A percentile compares a stretch with the other conserved stretches of the same genome.
phyloP scores from a whole-genome alignment of 2,329 filamentous ascomycete species.

The Pseudogymnoascus verrucosus region DNA sequence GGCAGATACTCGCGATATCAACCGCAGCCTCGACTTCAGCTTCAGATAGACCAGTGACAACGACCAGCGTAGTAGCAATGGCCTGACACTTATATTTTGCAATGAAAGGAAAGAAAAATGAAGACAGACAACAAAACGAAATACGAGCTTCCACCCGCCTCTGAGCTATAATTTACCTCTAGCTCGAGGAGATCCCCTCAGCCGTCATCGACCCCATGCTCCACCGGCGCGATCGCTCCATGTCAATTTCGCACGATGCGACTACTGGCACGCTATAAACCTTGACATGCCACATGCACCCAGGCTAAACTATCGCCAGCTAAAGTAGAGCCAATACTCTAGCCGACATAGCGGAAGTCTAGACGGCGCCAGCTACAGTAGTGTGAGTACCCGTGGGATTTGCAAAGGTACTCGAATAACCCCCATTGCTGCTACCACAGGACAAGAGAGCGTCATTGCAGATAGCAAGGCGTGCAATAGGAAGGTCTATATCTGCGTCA shows the following conservation, averaged over 20 bases:
- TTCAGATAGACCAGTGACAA: not conserved
- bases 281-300: not conserved
- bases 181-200: not conserved
- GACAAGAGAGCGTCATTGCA: not conserved
- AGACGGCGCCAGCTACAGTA: not conserved
- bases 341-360: not conserved
- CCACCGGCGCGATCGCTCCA: not conserved
- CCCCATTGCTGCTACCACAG: not conserved
- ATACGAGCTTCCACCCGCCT: not conserved
- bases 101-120: not conserved
- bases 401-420: not conserved
- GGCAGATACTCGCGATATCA: not conserved
- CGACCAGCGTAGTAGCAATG: not conserved
- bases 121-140: not conserved
- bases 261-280: slow-evolving; percentile 3
- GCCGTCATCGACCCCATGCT: not conserved
- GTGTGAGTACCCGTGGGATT: not conserved
- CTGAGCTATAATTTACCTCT: not conserved
- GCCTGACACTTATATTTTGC: not conserved
- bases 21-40: not conserved
- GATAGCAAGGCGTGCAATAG: not conserved
- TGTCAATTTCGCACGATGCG: slow-evolving; percentile 3
- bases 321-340: not conserved
- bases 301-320: not conserved
- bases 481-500: not conserved